phyloP scores from a whole-genome alignment of 2,329 filamentous ascomycete species.

The Venturia asperata region DNA sequence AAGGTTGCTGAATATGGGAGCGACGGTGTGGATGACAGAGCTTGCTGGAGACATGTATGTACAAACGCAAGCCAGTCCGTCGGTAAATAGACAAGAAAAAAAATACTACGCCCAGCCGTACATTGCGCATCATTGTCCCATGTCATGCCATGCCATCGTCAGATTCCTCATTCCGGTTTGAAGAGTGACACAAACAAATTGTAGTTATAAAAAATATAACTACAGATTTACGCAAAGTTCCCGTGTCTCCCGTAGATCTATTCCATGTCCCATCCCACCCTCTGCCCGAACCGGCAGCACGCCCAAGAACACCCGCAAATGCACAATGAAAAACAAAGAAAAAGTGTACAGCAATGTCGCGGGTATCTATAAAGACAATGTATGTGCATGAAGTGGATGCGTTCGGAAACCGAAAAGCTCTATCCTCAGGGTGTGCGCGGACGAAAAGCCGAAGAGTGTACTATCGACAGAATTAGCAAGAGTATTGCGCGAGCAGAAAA shows the following conservation, averaged over 20 bases:
- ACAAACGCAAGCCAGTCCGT: too few relatives aligned
- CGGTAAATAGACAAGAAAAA: not conserved
- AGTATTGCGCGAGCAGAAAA: not conserved
- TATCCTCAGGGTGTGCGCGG: not conserved
- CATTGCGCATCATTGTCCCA: not conserved
- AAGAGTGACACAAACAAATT: not conserved
- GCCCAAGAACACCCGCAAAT: constrained; percentile 2
- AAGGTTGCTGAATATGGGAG: too few relatives aligned
- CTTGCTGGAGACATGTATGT: constrained; percentile 6
- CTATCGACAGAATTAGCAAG: not conserved
- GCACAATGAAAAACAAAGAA: not conserved
- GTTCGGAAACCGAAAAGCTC: not conserved
- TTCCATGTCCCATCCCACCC: not conserved
- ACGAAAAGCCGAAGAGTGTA: not conserved
- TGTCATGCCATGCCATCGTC: not conserved
- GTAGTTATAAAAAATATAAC: not conserved
- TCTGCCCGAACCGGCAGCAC: not conserved
- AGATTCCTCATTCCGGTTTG: not conserved
- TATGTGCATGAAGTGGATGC: constrained; percentile 8
- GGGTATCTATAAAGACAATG: constrained; percentile 13
- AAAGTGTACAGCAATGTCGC: constrained; percentile 11
- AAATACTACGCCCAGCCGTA: not conserved
- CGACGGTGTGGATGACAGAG: too few relatives aligned
- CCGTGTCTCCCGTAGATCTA: not conserved
- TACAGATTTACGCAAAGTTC: not conserved